A percentile compares a stretch with the other conserved stretches of the same genome.
phyloP scores from a whole-genome alignment of 2,329 filamentous ascomycete genomes.

The Pseudogymnoascus sp. region DNA sequence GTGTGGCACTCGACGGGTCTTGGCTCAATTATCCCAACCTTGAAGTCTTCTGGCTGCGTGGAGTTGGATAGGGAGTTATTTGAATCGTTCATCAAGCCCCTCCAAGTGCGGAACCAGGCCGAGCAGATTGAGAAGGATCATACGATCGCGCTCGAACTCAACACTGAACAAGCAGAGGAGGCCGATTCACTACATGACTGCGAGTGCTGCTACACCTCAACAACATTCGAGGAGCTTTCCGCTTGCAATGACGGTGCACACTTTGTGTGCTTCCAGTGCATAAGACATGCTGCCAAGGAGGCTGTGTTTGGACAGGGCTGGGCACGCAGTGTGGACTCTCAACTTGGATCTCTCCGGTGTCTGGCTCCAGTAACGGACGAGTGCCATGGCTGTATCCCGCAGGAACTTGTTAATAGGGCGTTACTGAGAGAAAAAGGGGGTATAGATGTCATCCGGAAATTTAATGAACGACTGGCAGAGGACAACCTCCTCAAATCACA shows the following conservation, averaged over 20 bases:
- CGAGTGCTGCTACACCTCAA: constrained; percentile 66
- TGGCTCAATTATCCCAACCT: constrained; percentile 47
- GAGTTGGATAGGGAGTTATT: constrained; percentile 57
- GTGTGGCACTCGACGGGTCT: constrained; percentile 50
- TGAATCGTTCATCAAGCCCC: constrained; percentile 45
- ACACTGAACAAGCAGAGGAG: constrained; percentile 50
- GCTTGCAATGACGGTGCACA: constrained; percentile 62
- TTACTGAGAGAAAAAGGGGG: constrained; percentile 62
- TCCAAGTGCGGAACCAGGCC: constrained; percentile 36
- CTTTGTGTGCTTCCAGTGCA: constrained; percentile 72
- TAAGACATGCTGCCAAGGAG: constrained; percentile 73
- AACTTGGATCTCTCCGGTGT: constrained; percentile 68
- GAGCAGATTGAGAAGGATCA: constrained; percentile 44
- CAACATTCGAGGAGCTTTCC: constrained; percentile 64
- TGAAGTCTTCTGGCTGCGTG: constrained; percentile 56
- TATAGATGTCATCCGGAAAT: constrained; percentile 59
- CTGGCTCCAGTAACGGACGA: constrained; percentile 63
- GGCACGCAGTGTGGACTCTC: constrained; percentile 67
- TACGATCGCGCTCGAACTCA: constrained; percentile 43
- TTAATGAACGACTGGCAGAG: constrained; percentile 71
- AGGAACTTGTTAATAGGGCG: constrained; percentile 61
- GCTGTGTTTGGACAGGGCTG: constrained; percentile 91
- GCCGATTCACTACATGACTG: constrained; percentile 57
- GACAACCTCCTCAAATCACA: constrained; percentile 66
- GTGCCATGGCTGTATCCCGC: constrained; percentile 68